Percentiles rank a stretch among this genome's conserved stretches.
phyloP scores from a whole-genome alignment of 148 eudicot genomes.

The Salicornia ramosissima region DNA sequence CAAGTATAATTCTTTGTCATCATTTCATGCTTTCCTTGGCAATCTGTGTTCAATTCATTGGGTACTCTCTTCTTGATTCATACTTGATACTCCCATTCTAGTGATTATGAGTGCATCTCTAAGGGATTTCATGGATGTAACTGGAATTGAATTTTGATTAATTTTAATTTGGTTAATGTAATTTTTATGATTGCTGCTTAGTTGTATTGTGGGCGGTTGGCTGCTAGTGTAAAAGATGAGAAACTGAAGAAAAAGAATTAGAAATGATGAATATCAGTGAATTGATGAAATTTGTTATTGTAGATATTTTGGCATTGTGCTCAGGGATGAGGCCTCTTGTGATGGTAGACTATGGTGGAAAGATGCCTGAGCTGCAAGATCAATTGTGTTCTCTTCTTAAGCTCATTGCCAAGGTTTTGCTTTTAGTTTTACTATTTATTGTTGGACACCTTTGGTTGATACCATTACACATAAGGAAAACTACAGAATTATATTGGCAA shows the following conservation, averaged over 20 bases:
- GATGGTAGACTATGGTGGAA: slow-evolving; percentile 99
- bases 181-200: neutral
- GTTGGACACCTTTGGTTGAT: neutral
- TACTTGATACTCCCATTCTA: neutral
- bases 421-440: neutral
- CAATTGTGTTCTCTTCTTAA: slow-evolving; percentile 52
- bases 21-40: neutral
- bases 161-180: neutral
- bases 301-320: slow-evolving; percentile 84
- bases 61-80: neutral
- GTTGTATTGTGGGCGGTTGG: neutral
- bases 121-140: neutral
- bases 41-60: neutral
- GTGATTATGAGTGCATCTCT: neutral
- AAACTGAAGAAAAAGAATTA: neutral
- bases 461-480: neutral
- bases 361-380: slow-evolving; percentile 85
- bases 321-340: slow-evolving; percentile 84
- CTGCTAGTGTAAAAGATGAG: neutral
- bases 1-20: neutral
- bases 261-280: slow-evolving; percentile 1
- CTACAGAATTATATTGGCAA: neutral
- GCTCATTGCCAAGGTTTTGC: slow-evolving; percentile 55
- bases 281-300: slow-evolving; percentile 13
- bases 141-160: neutral